Percentiles rank a stretch among this genome's conserved stretches.
Conservation (phyloP, 2,329 filamentous ascomycete species). For the Coniochaeta ligniaria region DNA sequence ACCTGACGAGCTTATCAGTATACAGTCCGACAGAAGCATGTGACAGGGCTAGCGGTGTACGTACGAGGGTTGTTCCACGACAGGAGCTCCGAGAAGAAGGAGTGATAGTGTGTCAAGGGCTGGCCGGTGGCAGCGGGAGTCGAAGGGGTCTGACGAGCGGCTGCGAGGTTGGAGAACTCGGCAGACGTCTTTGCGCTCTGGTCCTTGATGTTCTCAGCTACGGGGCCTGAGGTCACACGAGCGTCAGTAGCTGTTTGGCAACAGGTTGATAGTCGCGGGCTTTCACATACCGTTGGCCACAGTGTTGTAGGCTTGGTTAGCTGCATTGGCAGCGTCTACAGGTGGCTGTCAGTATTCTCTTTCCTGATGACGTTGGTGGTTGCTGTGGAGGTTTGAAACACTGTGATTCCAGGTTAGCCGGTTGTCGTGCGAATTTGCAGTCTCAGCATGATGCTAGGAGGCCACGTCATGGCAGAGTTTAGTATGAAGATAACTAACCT, state of each 20-base stretch:
- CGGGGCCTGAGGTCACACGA: slow-evolving; percentile 35
- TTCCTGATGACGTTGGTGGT: slow-evolving; percentile 10
- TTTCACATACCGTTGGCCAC: slow-evolving; percentile 37
- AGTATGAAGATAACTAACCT: slow-evolving; percentile 29
- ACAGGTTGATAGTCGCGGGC: background rate
- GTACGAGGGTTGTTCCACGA: slow-evolving; percentile 63
- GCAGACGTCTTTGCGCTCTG: slow-evolving; percentile 45
- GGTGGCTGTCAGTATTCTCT: slow-evolving; percentile 22
- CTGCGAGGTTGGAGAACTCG: slow-evolving; percentile 53
- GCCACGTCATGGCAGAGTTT: background rate
- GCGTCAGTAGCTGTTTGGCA: background rate
- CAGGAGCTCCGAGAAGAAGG: slow-evolving; percentile 61
- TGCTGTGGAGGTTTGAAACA: slow-evolving; percentile 19
- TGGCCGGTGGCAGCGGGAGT: slow-evolving; percentile 52
- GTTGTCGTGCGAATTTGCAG: slow-evolving; percentile 6
- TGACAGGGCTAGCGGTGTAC: slow-evolving; percentile 16
- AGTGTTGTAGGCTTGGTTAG: slow-evolving; percentile 25
- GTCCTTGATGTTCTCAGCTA: slow-evolving; percentile 52
- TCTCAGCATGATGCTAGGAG: background rate
- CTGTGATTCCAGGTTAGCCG: slow-evolving; percentile 26
- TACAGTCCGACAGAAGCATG: slow-evolving; percentile 1
- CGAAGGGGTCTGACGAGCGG: slow-evolving; percentile 46
- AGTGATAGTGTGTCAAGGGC: slow-evolving; percentile 62
- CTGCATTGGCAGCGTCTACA: slow-evolving; percentile 40
- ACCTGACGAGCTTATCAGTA: slow-evolving; percentile 33